A percentile compares a stretch with the other conserved stretches of the same genome.
Conservation (phyloP, 495 filamentous ascomycete species). For the Parathielavia appendiculata region DNA sequence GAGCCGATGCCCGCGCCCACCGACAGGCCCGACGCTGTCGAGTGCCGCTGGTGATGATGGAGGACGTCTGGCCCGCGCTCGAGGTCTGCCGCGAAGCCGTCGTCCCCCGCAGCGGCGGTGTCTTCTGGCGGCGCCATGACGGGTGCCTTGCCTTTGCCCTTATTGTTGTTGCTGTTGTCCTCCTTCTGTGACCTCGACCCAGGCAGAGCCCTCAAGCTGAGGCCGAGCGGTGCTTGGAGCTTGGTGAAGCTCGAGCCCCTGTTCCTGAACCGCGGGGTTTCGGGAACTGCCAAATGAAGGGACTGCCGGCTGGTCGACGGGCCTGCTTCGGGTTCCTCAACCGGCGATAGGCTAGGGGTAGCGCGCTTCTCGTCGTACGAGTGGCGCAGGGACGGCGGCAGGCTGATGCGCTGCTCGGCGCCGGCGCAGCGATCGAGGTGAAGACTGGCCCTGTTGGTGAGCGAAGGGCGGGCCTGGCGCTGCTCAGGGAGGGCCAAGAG, state of each 20-base stretch:
- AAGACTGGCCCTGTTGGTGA: slow-evolving; percentile 52
- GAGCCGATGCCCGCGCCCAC: slow-evolving; percentile 40
- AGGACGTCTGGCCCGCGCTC: slow-evolving; percentile 43
- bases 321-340: slow-evolving; percentile 28
- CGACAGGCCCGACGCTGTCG: slow-evolving; percentile 34
- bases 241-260: slow-evolving; percentile 33
- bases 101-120: slow-evolving; percentile 7
- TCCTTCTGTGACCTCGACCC: slow-evolving; percentile 7
- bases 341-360: slow-evolving; percentile 31
- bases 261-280: slow-evolving; percentile 22
- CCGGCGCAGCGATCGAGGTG: slow-evolving; percentile 63
- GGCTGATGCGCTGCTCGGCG: slow-evolving; percentile 59
- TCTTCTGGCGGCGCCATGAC: slow-evolving; percentile 36
- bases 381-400: slow-evolving; percentile 54
- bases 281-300: slow-evolving; percentile 34
- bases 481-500: slow-evolving; percentile 66
- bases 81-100: slow-evolving; percentile 44
- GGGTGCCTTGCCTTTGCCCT: slow-evolving; percentile 43
- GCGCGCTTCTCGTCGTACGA: slow-evolving; percentile 47
- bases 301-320: slow-evolving; percentile 22
- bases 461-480: slow-evolving; percentile 52
- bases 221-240: slow-evolving; percentile 29
- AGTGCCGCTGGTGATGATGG: slow-evolving; percentile 32
- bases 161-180: slow-evolving; percentile 14
- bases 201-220: slow-evolving; percentile 26